Conservation (phyloP, 2,329 filamentous ascomycete genomes). For the Leptographium flavum region DNA sequence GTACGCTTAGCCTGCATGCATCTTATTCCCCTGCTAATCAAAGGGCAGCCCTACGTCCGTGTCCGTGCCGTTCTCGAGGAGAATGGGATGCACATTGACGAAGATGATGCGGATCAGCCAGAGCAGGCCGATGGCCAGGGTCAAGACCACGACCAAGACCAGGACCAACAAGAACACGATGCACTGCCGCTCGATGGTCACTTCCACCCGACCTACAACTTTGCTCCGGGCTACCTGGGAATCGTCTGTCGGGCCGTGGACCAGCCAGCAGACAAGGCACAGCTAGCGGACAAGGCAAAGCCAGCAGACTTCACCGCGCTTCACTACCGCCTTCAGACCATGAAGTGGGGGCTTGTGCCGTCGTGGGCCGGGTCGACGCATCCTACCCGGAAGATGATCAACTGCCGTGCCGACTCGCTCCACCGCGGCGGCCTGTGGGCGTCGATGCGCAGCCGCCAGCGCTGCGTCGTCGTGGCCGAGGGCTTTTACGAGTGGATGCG, state of each 20-base stretch:
- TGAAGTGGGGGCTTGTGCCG: slow-evolving; percentile 93
- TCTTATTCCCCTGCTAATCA: background rate
- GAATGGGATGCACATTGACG: slow-evolving; percentile 21
- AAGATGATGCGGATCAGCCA: background rate
- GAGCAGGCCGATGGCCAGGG: slow-evolving; percentile 46
- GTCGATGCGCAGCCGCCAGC: slow-evolving; percentile 75
- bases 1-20: slow-evolving; percentile 11
- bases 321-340: slow-evolving; percentile 72
- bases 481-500: slow-evolving; percentile 97
- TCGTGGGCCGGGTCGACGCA: slow-evolving; percentile 91
- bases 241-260: slow-evolving; percentile 53
- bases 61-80: slow-evolving; percentile 60
- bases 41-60: slow-evolving; percentile 56
- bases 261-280: background rate
- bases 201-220: slow-evolving; percentile 73
- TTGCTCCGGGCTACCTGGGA: slow-evolving; percentile 76
- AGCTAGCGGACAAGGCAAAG: slow-evolving; percentile 6
- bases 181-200: too few species aligned
- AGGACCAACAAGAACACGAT: slow-evolving; percentile 19
- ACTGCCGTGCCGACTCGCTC: slow-evolving; percentile 84
- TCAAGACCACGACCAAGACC: slow-evolving; percentile 40
- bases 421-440: slow-evolving; percentile 75
- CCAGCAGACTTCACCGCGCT: background rate
- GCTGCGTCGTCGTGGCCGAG: slow-evolving; percentile 77
- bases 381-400: slow-evolving; percentile 71